Base-by-base conservation (phyloP, 2,329 filamentous ascomycete genomes). In the Ambrosiella xylebori region DNA sequence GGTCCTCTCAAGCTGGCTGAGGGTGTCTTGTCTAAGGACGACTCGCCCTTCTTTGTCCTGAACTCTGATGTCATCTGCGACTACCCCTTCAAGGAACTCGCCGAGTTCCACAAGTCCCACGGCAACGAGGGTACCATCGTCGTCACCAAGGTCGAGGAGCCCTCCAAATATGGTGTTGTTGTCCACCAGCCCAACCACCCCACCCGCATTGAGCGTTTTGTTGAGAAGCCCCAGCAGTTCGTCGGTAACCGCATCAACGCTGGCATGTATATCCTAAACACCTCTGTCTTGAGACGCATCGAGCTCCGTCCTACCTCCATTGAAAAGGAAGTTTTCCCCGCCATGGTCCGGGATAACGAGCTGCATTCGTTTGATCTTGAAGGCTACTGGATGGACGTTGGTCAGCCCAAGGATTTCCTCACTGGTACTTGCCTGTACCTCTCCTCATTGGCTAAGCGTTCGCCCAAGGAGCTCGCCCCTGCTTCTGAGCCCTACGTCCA, bases 321-420 rank as follows among this genome's bases (percentile, higher is more conserved):
- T 69, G 91, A 98, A 75, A 91, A 97, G 75, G 93, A 97, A 76
- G 96, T 89, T 39, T 98, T 98, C 86, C 91, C 91, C 52, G 82
- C 88, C 65, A 93, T 97, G 71, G 86, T 86, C 73, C 82, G 79
- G 66, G 91, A 96, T 66, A 88, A 88, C 63, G 81, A 91, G 72
- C 76, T 97, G 62, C 91, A 97, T 78, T 95, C 88, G 1, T 96
- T 95, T 69, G 91, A 97, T 69, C 81, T 97, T 37, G 89, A 96
- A 64, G 89, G 91, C 65, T 97, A 94, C 81, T 97, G 91, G 91
- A 97, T 97, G 91, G 91, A 97, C 66, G 88, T 98, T 63, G 91
- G 91, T 66, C 91, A 98, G 74, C 91, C 91, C 65, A 98, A 97
- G 77, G 91, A 98, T 70, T 98, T 97, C 80, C 77, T 98, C 58